These are phyloP conservation scores for Paramyrothecium sp. DNA, from an alignment of 2,329 filamentous ascomycete species.

Conservation along the genomic window DNA sequence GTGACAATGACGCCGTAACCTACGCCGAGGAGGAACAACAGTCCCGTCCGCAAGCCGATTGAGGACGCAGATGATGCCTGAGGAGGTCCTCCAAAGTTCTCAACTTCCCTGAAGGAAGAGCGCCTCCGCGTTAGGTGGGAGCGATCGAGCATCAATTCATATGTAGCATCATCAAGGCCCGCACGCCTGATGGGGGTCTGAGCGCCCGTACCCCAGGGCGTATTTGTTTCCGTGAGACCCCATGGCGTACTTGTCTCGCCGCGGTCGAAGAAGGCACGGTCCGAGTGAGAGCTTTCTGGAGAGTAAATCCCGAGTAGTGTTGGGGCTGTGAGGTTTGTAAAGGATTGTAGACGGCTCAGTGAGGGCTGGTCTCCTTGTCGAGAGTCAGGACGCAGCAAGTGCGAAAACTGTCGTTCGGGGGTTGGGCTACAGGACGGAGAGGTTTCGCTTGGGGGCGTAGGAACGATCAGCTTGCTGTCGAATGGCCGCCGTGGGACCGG, in stretches of 20 bases:
- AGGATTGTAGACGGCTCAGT: constrained; percentile 70
- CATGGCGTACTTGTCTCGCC: constrained; percentile 39
- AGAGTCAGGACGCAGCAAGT: constrained; percentile 37
- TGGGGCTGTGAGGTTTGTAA: constrained; percentile 83
- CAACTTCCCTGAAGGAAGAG: constrained; percentile 28
- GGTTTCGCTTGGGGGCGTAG: constrained; percentile 40
- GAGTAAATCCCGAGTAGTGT: constrained; percentile 92
- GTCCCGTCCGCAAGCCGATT: constrained; percentile 52
- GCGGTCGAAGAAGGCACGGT: constrained; percentile 36
- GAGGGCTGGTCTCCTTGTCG: constrained; percentile 32
- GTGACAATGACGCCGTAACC: constrained; percentile 81
- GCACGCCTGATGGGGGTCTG: constrained; percentile 59
- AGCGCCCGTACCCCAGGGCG: constrained; percentile 77
- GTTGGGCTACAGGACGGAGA: constrained; percentile 15
- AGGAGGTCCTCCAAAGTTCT: constrained; percentile 11
- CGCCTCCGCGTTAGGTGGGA: constrained; percentile 31
- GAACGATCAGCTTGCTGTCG: constrained; percentile 50
- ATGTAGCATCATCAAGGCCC: constrained; percentile 42
- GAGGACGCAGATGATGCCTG: constrained; percentile 36
- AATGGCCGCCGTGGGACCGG: constrained; percentile 74
- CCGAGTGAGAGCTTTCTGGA: constrained; percentile 55
- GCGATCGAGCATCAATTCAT: constrained; percentile 40
- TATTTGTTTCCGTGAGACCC: constrained; percentile 33
- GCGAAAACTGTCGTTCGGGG: constrained; percentile 21
- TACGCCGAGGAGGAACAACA: constrained; percentile 78